A percentile compares a stretch with the other conserved stretches of the same genome.
Evolutionary conservation across 306 rosid species (phyloP).

Genomic region (Benincasa hispida): DNA sequence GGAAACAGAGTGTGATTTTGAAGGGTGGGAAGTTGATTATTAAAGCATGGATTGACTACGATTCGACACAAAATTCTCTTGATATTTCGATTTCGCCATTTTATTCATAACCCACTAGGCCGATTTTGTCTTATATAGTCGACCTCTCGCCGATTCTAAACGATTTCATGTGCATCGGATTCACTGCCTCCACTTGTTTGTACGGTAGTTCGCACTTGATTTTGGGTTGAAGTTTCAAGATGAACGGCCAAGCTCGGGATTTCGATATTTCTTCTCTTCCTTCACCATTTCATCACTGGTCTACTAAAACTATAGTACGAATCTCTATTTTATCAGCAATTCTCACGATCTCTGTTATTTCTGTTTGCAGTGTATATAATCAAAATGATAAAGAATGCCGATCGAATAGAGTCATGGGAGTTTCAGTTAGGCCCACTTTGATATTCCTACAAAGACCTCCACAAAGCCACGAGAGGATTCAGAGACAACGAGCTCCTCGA

Average conservation of each 20-base stretch:
- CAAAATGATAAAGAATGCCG: no score
- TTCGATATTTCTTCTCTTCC: conserved; percentile 3
- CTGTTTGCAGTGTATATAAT: no score
- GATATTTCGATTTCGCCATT: neutral
- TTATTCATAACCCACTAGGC: neutral
- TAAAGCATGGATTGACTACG: conserved; percentile 10
- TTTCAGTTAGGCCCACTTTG: conserved; percentile 3
- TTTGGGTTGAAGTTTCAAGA: conserved; percentile 9
- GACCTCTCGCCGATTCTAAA: neutral
- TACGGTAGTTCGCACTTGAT: neutral
- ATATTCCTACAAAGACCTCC: conserved; percentile 1
- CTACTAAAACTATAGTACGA: neutral
- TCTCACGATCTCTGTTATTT: no score
- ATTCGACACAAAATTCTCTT: neutral
- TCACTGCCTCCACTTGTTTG: neutral
- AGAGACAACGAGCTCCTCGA: conserved; percentile 3
- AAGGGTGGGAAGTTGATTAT: neutral
- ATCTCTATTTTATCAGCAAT: neutral
- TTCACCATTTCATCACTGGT: no score
- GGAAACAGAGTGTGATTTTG: neutral
- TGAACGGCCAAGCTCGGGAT: conserved; percentile 7
- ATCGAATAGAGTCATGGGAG: conserved; percentile 3
- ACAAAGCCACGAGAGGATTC: conserved; percentile 7
- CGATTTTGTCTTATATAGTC: neutral
- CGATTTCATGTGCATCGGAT: conserved; percentile 1